These are phyloP conservation scores for Clitopilus hobsonii DNA, from an alignment of 768 basidiomycete genomes.

Conservation along the genomic window DNA sequence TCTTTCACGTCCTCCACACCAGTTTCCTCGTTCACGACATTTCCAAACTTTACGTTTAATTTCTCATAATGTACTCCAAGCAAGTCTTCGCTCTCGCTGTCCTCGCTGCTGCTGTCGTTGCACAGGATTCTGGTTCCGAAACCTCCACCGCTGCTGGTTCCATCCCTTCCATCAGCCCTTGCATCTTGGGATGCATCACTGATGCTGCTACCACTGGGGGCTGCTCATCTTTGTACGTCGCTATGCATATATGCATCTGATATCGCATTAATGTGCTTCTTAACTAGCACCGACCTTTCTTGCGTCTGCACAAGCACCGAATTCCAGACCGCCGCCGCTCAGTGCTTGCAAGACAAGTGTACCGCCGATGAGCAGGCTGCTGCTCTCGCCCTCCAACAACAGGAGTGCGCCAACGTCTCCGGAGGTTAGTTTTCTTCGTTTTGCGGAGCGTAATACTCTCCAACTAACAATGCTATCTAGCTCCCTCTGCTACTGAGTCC, in stretches of 20 bases:
- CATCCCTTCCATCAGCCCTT: background rate
- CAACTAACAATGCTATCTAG: background rate
- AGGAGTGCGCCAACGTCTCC: slow-evolving; percentile 22
- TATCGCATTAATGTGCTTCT: too few relatives aligned
- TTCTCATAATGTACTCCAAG: slow-evolving; percentile 5
- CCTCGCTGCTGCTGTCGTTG: slow-evolving; percentile 2
- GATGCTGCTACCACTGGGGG: background rate
- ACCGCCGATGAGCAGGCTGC: slow-evolving; percentile 20
- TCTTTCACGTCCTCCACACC: background rate
- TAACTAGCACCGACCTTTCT: slow-evolving; percentile 26
- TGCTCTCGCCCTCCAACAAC: slow-evolving; percentile 24
- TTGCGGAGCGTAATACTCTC: background rate
- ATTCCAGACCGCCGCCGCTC: slow-evolving; percentile 28
- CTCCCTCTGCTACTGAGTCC: background rate
- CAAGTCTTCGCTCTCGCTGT: slow-evolving; percentile 5
- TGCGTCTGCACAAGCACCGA: slow-evolving; percentile 33
- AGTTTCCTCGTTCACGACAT: background rate
- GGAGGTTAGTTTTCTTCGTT: background rate
- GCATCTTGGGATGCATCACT: background rate
- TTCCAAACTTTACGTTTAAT: background rate
- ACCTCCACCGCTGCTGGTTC: slow-evolving; percentile 2
- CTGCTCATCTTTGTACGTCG: slow-evolving; percentile 4
- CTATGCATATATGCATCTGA: background rate
- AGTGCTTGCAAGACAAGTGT: slow-evolving; percentile 32
- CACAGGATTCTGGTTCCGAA: background rate